phyloP scores from a whole-genome alignment of 2,329 filamentous ascomycete genomes.

The Stenocarpella maydis region DNA sequence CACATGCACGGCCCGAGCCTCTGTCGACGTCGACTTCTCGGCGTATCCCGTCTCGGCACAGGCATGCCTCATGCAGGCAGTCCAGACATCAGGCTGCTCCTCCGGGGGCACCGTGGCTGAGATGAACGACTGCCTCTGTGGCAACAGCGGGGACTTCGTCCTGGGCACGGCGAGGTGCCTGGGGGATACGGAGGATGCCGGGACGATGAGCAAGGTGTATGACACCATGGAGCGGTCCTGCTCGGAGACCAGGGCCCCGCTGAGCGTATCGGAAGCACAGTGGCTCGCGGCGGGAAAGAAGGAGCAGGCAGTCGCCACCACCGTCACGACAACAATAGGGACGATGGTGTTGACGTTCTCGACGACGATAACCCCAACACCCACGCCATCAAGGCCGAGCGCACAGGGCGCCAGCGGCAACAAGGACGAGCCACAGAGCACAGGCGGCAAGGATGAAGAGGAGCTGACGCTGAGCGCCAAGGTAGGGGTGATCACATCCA shows the following conservation, averaged over 20 bases:
- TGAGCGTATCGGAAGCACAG: constrained; percentile 17
- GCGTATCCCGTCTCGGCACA: constrained; percentile 53
- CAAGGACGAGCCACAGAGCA: neutral
- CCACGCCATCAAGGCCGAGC: neutral
- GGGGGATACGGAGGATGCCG: constrained; percentile 38
- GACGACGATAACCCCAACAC: constrained; percentile 21
- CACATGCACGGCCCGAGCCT: neutral
- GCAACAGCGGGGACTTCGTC: constrained; percentile 58
- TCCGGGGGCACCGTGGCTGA: constrained; percentile 46
- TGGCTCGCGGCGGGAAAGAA: constrained; percentile 2
- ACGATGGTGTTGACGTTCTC: constrained; percentile 24
- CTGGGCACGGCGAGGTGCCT: constrained; percentile 56
- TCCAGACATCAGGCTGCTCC: constrained; percentile 52
- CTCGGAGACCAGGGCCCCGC: constrained; percentile 26
- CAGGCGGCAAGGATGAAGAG: neutral
- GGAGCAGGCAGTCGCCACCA: constrained; percentile 11
- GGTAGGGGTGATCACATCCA: constrained; percentile 30
- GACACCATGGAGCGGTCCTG: constrained; percentile 24
- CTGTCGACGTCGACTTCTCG: constrained; percentile 47
- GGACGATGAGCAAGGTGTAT: constrained; percentile 14
- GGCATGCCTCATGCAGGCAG: constrained; percentile 53
- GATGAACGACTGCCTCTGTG: constrained; percentile 60
- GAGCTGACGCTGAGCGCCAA: constrained; percentile 22
- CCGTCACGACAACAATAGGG: constrained; percentile 28
- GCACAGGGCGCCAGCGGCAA: neutral